phyloP scores from a whole-genome alignment of 2,329 filamentous ascomycete genomes.

The Exophiala sideris region DNA sequence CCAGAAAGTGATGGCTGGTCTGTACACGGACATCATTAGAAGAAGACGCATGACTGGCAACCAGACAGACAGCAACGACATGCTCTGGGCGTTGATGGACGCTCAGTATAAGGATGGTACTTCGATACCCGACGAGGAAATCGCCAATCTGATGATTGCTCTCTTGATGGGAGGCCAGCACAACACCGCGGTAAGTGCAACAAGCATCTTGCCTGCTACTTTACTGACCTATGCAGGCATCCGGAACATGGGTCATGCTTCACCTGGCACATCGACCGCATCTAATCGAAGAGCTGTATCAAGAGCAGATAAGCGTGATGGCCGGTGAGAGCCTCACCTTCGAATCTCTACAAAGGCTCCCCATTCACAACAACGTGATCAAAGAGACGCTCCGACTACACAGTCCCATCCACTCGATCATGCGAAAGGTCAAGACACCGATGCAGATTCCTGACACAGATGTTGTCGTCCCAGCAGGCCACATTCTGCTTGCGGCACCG shows the following conservation, averaged over 20 bases:
- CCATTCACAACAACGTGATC: constrained; percentile 78
- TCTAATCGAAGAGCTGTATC: constrained; percentile 76
- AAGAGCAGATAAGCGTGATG: constrained; percentile 73
- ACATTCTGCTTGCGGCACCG: constrained; percentile 78
- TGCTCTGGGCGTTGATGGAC: constrained; percentile 88
- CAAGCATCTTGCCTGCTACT: background rate
- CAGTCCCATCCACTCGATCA: constrained; percentile 90
- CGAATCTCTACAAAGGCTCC: constrained; percentile 73
- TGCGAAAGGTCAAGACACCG: constrained; percentile 86
- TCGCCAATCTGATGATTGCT: constrained; percentile 92
- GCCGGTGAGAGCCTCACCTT: constrained; percentile 73
- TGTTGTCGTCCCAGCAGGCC: constrained; percentile 74
- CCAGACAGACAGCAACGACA: constrained; percentile 62
- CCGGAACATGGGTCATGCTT: constrained; percentile 79
- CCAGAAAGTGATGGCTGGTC: constrained; percentile 73
- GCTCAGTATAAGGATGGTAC: constrained; percentile 80
- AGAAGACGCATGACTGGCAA: constrained; percentile 59
- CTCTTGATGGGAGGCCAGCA: constrained; percentile 90
- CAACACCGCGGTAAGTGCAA: constrained; percentile 60
- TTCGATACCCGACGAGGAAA: constrained; percentile 74
- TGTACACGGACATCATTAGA: constrained; percentile 79
- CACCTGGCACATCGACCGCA: constrained; percentile 74
- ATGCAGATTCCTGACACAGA: constrained; percentile 64
- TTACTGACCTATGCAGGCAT: constrained; percentile 48
- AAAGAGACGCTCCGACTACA: constrained; percentile 91